Conservation (phyloP, 2,329 filamentous ascomycete genomes). For the Fusarium dlaminii region DNA sequence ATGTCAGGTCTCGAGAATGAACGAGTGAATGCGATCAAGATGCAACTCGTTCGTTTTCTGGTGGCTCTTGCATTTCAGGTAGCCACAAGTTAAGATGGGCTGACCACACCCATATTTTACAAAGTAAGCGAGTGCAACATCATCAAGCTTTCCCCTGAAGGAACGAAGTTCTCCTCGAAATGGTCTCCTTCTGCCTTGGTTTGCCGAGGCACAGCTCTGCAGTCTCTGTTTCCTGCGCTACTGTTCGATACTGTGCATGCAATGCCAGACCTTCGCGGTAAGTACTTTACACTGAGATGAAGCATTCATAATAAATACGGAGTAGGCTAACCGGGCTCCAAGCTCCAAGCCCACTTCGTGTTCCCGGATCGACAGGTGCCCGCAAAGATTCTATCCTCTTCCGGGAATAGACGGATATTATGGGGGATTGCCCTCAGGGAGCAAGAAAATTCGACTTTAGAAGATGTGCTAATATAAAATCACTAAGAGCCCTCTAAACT, state of each 20-base stretch:
- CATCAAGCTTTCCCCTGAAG: constrained; percentile 12
- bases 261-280: not conserved
- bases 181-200: not conserved
- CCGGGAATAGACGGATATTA: not conserved
- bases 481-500: not conserved
- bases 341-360: constrained; percentile 19
- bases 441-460: not conserved
- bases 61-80: constrained; percentile 27
- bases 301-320: not conserved
- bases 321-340: constrained; percentile 13
- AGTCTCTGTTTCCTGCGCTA: constrained; percentile 1
- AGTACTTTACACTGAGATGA: not conserved
- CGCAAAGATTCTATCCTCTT: not conserved
- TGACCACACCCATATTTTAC: constrained; percentile 15
- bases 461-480: not conserved
- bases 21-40: not conserved
- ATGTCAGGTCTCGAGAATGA: not conserved
- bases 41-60: not conserved
- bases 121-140: constrained; percentile 14
- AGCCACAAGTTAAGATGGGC: constrained; percentile 13
- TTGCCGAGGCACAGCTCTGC: constrained; percentile 7
- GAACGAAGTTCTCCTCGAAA: constrained; percentile 4
- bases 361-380: constrained; percentile 25
- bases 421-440: not conserved
- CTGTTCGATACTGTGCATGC: not conserved